A percentile compares a stretch with the other conserved stretches of the same genome.
These are phyloP conservation scores for Claviceps arundinis DNA, from an alignment of 2,329 filamentous ascomycete species.

Conservation along the genomic window DNA sequence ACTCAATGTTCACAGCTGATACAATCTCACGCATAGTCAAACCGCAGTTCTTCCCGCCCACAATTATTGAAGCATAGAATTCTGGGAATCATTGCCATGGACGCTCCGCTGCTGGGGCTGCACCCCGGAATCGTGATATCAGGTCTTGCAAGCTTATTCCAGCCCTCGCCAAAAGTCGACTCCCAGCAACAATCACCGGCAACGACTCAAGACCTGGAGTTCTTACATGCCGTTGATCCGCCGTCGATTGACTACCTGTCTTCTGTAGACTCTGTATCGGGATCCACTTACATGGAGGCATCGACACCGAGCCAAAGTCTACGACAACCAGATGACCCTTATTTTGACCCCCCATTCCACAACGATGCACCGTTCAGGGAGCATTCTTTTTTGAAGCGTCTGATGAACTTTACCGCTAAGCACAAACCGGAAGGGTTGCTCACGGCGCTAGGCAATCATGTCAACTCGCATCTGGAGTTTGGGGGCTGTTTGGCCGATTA, in stretches of 20 bases:
- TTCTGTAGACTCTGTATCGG: conserved; percentile 6
- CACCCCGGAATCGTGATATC: conserved; percentile 79
- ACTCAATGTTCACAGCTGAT: background rate
- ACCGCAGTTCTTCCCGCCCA: conserved; percentile 17
- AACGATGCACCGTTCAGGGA: conserved; percentile 62
- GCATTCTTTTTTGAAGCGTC: conserved; percentile 52
- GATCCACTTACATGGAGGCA: background rate
- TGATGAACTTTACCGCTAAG: conserved; percentile 70
- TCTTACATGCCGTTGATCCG: background rate
- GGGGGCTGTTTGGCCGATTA: conserved; percentile 71
- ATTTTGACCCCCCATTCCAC: conserved; percentile 61
- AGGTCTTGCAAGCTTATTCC: conserved; percentile 67
- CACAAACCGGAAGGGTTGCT: conserved; percentile 58
- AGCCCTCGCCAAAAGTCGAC: conserved; percentile 22
- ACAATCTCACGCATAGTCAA: conserved; percentile 15
- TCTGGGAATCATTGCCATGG: conserved; percentile 68
- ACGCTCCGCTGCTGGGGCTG: conserved; percentile 77
- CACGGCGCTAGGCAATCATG: conserved; percentile 56
- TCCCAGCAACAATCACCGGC: background rate
- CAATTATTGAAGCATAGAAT: conserved; percentile 57
- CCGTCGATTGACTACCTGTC: conserved; percentile 10
- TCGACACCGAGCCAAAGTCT: conserved; percentile 1
- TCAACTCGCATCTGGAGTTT: conserved; percentile 74
- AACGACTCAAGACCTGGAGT: background rate
- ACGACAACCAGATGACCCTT: conserved; percentile 34